Conservation (phyloP, 2,329 filamentous ascomycete species). For the Colletotrichum coccodes region DNA sequence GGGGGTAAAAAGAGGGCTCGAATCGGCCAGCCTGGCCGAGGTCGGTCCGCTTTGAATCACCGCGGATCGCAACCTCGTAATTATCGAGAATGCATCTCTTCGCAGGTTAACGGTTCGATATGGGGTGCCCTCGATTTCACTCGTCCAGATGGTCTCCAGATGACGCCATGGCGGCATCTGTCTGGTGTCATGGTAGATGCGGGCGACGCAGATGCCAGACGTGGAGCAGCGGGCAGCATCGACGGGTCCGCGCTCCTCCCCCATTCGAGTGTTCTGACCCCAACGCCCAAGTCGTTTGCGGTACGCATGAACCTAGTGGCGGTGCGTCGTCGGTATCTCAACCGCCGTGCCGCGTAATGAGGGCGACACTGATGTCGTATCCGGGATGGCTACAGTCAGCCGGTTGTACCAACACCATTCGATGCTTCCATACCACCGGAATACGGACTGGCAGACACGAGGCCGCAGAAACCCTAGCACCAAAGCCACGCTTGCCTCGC, state of each 20-base stretch:
- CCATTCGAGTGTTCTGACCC: not conserved
- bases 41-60: conserved; percentile 19
- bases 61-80: conserved; percentile 19
- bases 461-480: not conserved
- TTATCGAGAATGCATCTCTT: conserved; percentile 1
- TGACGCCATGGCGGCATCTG: conserved; percentile 9
- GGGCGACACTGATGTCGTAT: conserved; percentile 5
- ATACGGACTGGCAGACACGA: not conserved
- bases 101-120: conserved; percentile 3
- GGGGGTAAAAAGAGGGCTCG: not conserved
- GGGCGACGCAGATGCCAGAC: not conserved
- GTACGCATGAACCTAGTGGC: not conserved
- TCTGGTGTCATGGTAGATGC: not conserved
- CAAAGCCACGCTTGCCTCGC: not conserved
- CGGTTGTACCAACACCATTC: not conserved
- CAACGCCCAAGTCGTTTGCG: conserved; percentile 5
- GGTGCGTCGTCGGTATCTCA: not conserved
- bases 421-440: not conserved
- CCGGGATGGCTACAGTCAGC: not conserved
- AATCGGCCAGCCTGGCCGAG: not conserved
- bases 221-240: not conserved
- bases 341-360: conserved; percentile 15
- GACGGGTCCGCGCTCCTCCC: not conserved
- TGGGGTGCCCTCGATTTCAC: not conserved
- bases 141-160: not conserved